These are phyloP conservation scores for Pestalotiopsis sp. DNA, from an alignment of 2,329 filamentous ascomycete genomes.

Conservation along the genomic window DNA sequence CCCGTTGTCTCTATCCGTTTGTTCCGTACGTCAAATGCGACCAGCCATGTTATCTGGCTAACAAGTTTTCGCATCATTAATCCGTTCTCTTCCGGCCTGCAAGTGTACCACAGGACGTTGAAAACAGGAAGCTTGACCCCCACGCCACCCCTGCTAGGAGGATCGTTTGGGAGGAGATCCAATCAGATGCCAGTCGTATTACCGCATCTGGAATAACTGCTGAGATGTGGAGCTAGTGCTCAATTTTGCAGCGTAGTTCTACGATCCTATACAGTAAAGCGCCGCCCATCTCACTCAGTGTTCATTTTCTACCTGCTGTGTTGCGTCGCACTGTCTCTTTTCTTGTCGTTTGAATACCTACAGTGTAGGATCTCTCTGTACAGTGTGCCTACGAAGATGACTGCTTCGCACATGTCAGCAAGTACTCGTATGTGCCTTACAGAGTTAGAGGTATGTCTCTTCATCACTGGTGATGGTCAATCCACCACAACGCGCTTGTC, in stretches of 20 bases:
- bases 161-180: not conserved
- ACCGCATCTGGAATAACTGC: not conserved
- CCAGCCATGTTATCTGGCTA: not conserved
- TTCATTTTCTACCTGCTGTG: not conserved
- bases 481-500: too few species aligned
- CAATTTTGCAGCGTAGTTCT: not conserved
- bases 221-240: not conserved
- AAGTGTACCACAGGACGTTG: not conserved
- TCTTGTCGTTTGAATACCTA: not conserved
- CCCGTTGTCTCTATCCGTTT: not conserved
- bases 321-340: not conserved
- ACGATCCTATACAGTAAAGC: not conserved
- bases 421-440: too few species aligned
- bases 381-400: too few species aligned
- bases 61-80: too few species aligned
- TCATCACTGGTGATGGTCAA: too few species aligned
- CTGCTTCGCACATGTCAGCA: too few species aligned
- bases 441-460: too few species aligned
- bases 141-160: not conserved
- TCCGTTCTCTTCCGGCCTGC: not conserved
- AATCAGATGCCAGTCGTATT: not conserved
- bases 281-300: not conserved
- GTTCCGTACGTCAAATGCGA: not conserved
- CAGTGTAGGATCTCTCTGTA: too few species aligned
- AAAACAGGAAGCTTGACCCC: not conserved